Base-by-base conservation (phyloP, 108 stramenopile genomes). In the Fragilaria crotonensis region DNA sequence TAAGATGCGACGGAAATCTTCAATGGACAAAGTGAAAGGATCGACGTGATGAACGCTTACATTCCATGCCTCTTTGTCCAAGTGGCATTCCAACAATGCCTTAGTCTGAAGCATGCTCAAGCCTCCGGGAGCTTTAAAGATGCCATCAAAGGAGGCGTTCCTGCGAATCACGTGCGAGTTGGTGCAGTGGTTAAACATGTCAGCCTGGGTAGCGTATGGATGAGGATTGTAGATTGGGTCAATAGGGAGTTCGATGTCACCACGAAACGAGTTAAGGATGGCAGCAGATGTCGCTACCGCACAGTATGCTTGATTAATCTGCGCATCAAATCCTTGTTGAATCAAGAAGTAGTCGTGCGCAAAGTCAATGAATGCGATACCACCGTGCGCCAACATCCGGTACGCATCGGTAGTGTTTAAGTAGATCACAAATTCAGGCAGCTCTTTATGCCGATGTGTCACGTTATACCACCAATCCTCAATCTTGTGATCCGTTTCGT, bases 241-340 rank as follows among this genome's bases (percentile, higher is more conserved):
- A 23, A 73, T 56, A 21, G 91, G 87, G 21, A 87, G 49, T 25
- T 76, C 79, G 14, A 53, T 54, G 14, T 30, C 33, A 9, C 48
- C 30, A 19, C 80, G 77, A 18, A 92, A 63, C 23, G 83, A 84
- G 58, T 92, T 92, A 45, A 88, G 53, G 14, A 85, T 30, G 1
- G 87, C 83, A 2, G 71, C 82, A 18, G 74, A 58, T 20, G 83
- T 59, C 0, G 91, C 87, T 22, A 87, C 84, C 17, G 57, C 79
- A 58, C 91, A 93, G 48, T 81, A 89, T 17, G 81, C 87, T 71
- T 93, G 91, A 65, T 87, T 93, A 56, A 85, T 74, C 57, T 93
- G 91, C 0, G 80, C 85, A 36, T 93, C 91, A 65, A 82, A 82
- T 14, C 91, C 91, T 29, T 66, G 60, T 41, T 82, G 81, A 33